phyloP scores from a whole-genome alignment of 495 filamentous ascomycete species.

The Penicillium soppii region DNA sequence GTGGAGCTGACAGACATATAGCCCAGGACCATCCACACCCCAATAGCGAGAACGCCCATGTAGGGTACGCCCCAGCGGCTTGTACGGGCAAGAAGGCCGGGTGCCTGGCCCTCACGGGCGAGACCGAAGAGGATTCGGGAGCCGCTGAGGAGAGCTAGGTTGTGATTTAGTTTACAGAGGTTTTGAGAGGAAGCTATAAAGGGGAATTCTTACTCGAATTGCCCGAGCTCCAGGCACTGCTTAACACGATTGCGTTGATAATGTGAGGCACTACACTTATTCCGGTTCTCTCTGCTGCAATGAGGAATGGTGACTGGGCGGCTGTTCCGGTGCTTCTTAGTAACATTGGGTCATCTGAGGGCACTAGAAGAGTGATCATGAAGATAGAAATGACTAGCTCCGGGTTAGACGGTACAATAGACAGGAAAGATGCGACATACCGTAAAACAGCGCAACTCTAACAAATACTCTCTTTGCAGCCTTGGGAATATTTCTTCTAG shows the following conservation, averaged over 20 bases:
- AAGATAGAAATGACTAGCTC: constrained; percentile 31
- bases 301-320: constrained; percentile 51
- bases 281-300: constrained; percentile 48
- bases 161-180: too few species aligned
- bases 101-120: constrained; percentile 33
- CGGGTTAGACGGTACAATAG: not conserved
- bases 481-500: constrained; percentile 65
- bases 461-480: constrained; percentile 75
- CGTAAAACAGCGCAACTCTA: constrained; percentile 66
- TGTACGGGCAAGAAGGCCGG: constrained; percentile 28
- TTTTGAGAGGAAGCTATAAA: too few species aligned
- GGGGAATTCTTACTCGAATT: constrained; percentile 41
- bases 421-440: constrained; percentile 33
- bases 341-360: constrained; percentile 49
- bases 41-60: constrained; percentile 24
- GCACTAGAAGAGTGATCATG: constrained; percentile 54
- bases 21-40: constrained; percentile 18
- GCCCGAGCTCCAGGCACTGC: constrained; percentile 63
- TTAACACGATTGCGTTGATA: constrained; percentile 71
- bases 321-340: constrained; percentile 47
- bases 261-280: constrained; percentile 58
- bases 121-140: constrained; percentile 51
- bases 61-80: constrained; percentile 38
- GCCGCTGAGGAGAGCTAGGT: constrained; percentile 35
- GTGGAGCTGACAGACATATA: constrained; percentile 24